These are phyloP conservation scores for Heritiera fomes DNA, from an alignment of 345 rosid genomes.

Conservation along the genomic window DNA sequence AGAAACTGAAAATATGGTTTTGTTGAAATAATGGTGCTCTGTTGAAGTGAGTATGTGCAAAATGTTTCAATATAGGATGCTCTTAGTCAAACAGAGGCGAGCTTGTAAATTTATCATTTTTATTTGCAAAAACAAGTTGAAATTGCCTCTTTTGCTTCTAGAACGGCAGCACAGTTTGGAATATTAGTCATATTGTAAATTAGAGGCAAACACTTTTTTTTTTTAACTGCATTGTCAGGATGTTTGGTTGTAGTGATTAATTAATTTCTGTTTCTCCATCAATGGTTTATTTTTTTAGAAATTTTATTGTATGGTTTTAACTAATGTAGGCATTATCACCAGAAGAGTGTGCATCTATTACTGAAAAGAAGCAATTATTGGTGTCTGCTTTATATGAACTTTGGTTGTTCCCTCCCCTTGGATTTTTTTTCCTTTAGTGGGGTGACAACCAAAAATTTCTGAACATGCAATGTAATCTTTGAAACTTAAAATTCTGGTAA, in stretches of 20 bases:
- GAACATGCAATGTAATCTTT: not conserved
- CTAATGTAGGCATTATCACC: not conserved
- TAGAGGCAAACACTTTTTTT: not conserved
- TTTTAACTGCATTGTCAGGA: not conserved
- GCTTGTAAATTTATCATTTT: constrained; percentile 15
- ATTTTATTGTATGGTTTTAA: not conserved
- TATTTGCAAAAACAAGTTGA: constrained; percentile 5
- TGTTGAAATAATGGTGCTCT: constrained; percentile 11
- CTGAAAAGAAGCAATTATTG: not conserved
- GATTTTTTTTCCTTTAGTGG: not conserved
- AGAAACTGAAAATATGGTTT: constrained; percentile 1
- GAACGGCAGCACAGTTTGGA: not conserved
- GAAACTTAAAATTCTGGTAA: not conserved
- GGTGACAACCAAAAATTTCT: not conserved
- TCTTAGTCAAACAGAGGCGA: not conserved
- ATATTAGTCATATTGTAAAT: not conserved
- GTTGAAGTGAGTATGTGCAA: not conserved
- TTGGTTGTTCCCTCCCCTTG: not conserved
- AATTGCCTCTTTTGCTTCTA: not conserved
- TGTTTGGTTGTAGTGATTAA: not conserved
- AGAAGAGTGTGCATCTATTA: not conserved
- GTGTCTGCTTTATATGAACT: not conserved
- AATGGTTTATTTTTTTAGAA: not conserved
- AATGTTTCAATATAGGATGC: not conserved
- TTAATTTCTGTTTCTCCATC: not conserved